Evolutionary conservation across 805 yeast species (phyloP).

Genomic region (Cyberlindnera xylosilytica): DNA sequence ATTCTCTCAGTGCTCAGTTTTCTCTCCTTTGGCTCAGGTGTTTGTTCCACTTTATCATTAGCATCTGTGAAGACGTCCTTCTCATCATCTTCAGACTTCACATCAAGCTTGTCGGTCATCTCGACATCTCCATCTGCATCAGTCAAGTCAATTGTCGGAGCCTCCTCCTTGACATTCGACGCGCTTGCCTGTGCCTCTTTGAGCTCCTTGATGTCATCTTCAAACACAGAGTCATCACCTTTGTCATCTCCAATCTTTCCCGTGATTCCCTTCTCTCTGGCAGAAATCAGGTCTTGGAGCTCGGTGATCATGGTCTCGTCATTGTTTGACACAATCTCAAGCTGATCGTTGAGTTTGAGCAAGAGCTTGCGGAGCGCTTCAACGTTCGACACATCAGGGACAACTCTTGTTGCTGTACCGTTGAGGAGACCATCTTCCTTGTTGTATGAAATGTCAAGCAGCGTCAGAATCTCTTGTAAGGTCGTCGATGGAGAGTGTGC

Average conservation of each 20-base stretch:
- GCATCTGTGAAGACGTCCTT: conserved; percentile 21
- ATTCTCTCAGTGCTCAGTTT: conserved; percentile 26
- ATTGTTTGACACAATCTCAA: conserved; percentile 30
- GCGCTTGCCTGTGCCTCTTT: conserved; percentile 1
- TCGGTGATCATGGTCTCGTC: conserved; percentile 24
- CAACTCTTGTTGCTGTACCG: conserved; percentile 51
- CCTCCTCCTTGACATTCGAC: background rate
- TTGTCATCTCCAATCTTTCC: conserved; percentile 6
- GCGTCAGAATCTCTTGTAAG: conserved; percentile 49
- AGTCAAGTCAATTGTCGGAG: background rate
- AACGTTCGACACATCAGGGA: conserved; percentile 28
- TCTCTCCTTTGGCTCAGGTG: conserved; percentile 10
- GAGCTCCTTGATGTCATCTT: background rate
- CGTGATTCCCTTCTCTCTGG: conserved; percentile 1
- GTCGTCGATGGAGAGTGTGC: conserved; percentile 38
- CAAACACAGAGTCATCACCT: background rate
- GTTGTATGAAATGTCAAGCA: conserved; percentile 54
- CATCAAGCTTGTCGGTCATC: background rate
- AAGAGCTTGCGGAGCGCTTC: conserved; percentile 33
- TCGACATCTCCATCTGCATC: conserved; percentile 2
- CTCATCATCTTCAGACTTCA: conserved; percentile 6
- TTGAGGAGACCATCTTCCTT: conserved; percentile 55
- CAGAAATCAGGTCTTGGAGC: conserved; percentile 1
- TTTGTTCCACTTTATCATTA: conserved; percentile 6
- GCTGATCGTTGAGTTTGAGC: conserved; percentile 38